Evolutionary conservation across 331 rosid species (phyloP).

Genomic region (Arachis monticola): DNA sequence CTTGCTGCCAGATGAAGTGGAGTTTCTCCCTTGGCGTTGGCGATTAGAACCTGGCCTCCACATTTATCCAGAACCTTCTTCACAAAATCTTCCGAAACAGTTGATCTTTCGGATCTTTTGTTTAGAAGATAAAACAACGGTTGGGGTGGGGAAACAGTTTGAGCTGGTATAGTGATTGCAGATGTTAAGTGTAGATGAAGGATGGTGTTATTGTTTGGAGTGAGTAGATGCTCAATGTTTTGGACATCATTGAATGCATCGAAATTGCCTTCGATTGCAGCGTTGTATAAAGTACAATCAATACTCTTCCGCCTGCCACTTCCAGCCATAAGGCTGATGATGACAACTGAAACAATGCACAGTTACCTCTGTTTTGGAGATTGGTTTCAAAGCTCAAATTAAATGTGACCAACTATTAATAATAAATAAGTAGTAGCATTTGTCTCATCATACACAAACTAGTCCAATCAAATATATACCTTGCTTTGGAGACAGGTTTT

Average conservation of each 20-base stretch:
- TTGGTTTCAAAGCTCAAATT: no score
- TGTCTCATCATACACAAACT: no score
- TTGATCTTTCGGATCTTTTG: neutral
- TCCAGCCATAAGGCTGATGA: no score
- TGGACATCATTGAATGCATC: neutral
- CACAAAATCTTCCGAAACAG: neutral
- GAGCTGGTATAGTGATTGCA: no score
- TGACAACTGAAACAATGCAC: no score
- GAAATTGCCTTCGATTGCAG: neutral
- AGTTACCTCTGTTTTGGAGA: no score
- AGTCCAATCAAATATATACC: no score
- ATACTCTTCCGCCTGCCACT: neutral
- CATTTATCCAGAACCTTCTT: neutral
- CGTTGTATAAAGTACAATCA: neutral
- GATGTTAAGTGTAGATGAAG: constrained; percentile 10
- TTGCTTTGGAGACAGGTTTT: no score
- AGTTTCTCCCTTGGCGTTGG: neutral
- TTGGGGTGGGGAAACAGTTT: neutral
- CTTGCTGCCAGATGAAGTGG: neutral
- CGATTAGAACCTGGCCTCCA: neutral
- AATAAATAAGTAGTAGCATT: no score
- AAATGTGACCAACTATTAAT: no score
- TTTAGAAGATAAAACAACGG: neutral
- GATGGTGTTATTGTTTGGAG: constrained; percentile 2
- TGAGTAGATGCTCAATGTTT: neutral